These are phyloP conservation scores for Trifolium repens DNA, from an alignment of 306 rosid genomes.

Conservation along the genomic window DNA sequence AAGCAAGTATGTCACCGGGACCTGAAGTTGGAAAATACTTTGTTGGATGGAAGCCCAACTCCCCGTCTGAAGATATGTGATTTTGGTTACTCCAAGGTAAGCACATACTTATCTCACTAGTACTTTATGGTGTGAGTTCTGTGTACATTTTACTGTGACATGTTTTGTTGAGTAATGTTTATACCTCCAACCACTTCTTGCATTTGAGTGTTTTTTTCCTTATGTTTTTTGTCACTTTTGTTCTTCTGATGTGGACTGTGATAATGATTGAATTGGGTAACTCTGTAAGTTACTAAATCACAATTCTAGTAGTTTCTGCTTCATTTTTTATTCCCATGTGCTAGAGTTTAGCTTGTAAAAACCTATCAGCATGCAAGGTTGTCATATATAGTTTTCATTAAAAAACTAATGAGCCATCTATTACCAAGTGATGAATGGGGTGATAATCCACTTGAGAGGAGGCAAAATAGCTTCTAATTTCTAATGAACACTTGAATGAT, in stretches of 20 bases:
- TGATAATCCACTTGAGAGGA: constrained; percentile 8
- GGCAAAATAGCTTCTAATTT: constrained; percentile 25
- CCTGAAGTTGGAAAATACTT: constrained; percentile 93
- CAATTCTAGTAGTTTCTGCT: constrained; percentile 14
- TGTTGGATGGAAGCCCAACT: constrained; percentile 95
- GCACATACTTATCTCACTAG: constrained; percentile 14
- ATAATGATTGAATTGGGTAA: constrained; percentile 11
- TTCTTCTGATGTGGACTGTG: constrained; percentile 9
- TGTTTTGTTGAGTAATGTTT: constrained; percentile 33
- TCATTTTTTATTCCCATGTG: constrained; percentile 2
- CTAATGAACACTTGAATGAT: constrained; percentile 5
- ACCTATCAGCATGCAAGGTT: constrained; percentile 1
- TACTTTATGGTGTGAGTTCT: constrained; percentile 17
- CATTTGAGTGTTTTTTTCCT: neutral
- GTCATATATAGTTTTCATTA: constrained; percentile 10
- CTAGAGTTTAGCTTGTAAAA: constrained; percentile 26
- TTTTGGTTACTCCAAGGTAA: constrained; percentile 97
- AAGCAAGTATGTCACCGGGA: constrained; percentile 99
- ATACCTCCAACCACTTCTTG: constrained; percentile 6
- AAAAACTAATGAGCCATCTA: neutral
- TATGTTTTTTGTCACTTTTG: neutral
- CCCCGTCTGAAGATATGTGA: constrained; percentile 96
- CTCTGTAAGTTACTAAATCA: constrained; percentile 1
- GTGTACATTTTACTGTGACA: neutral
- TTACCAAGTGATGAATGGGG: constrained; percentile 20